A percentile compares a stretch with the other conserved stretches of the same genome.
Conservation (phyloP, 2,329 filamentous ascomycete species). For the Cytospora paraplurivora region DNA sequence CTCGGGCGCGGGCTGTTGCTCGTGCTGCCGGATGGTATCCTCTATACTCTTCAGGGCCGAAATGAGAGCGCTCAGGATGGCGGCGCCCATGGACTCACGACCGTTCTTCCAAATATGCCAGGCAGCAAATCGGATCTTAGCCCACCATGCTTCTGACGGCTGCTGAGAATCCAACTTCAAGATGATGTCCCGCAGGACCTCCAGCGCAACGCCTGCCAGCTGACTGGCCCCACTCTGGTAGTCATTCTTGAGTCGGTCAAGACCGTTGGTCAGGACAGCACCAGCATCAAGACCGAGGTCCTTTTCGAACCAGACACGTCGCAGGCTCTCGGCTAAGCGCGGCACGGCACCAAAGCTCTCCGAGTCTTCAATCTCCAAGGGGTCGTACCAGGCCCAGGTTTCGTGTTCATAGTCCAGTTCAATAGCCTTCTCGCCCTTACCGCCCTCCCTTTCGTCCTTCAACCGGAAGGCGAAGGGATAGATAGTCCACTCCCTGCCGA, state of each 20-base stretch:
- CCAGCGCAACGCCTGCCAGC: constrained; percentile 57
- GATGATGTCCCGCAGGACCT: constrained; percentile 51
- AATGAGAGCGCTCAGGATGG: constrained; percentile 55
- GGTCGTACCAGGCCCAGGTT: constrained; percentile 58
- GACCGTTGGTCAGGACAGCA: constrained; percentile 46
- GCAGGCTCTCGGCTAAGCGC: constrained; percentile 57
- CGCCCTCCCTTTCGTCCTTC: constrained; percentile 41
- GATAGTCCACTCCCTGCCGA: constrained; percentile 62
- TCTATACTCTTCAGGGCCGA: constrained; percentile 47
- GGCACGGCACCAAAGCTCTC: constrained; percentile 57
- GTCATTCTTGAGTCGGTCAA: constrained; percentile 55
- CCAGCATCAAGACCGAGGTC: constrained; percentile 51
- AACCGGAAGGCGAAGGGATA: constrained; percentile 64
- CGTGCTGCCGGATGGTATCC: constrained; percentile 34
- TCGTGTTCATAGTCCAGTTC: constrained; percentile 65
- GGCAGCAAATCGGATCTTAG: constrained; percentile 53
- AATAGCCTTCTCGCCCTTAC: constrained; percentile 49
- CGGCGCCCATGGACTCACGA: constrained; percentile 66
- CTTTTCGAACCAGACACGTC: constrained; percentile 61
- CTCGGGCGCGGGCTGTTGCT: constrained; percentile 26
- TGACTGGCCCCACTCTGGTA: constrained; percentile 61
- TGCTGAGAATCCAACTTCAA: constrained; percentile 35
- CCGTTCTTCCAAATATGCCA: constrained; percentile 69
- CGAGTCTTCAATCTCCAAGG: constrained; percentile 49
- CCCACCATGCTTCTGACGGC: constrained; percentile 53